phyloP scores from a whole-genome alignment of 2,329 filamentous ascomycete species.

The Onygena corvina region DNA sequence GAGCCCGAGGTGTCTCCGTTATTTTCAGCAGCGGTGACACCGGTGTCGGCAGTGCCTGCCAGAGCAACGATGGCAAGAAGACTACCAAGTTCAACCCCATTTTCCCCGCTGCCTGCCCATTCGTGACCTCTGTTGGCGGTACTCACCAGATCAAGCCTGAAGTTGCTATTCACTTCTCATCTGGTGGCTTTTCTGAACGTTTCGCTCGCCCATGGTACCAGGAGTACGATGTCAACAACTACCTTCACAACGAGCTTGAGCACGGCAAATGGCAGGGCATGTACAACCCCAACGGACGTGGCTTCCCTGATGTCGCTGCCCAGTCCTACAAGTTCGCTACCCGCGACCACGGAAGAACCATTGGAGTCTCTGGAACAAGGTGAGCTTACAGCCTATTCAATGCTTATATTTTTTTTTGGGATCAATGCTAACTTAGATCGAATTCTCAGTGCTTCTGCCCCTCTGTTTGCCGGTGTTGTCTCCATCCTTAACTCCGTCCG shows the following conservation, averaged over 20 bases:
- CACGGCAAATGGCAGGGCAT: conserved; percentile 32
- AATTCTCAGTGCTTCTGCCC: conserved; percentile 42
- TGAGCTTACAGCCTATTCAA: conserved; percentile 14
- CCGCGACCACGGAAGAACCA: conserved; percentile 26
- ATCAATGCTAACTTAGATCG: conserved; percentile 5
- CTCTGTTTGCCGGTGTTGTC: conserved; percentile 52
- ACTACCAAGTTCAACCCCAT: conserved; percentile 41
- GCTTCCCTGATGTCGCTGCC: conserved; percentile 50
- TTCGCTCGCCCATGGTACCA: conserved; percentile 41
- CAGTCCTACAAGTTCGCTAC: conserved; percentile 38
- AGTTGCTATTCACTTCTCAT: conserved; percentile 42
- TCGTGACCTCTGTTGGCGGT: conserved; percentile 51
- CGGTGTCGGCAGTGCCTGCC: conserved; percentile 46
- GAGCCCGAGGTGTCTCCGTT: conserved; percentile 54
- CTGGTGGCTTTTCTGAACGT: conserved; percentile 38
- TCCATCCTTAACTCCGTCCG: conserved; percentile 53
- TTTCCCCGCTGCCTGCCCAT: conserved; percentile 49
- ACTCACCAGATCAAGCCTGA: conserved; percentile 45
- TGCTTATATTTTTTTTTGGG: conserved; percentile 9
- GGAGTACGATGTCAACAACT: conserved; percentile 32
- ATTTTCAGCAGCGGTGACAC: conserved; percentile 52
- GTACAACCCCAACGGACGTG: conserved; percentile 44
- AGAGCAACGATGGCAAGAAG: conserved; percentile 44
- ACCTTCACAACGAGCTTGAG: conserved; percentile 30
- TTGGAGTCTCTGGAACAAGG: conserved; percentile 39